These are phyloP conservation scores for Boeremia exigua DNA, from an alignment of 2,329 filamentous ascomycete genomes.

Conservation along the genomic window DNA sequence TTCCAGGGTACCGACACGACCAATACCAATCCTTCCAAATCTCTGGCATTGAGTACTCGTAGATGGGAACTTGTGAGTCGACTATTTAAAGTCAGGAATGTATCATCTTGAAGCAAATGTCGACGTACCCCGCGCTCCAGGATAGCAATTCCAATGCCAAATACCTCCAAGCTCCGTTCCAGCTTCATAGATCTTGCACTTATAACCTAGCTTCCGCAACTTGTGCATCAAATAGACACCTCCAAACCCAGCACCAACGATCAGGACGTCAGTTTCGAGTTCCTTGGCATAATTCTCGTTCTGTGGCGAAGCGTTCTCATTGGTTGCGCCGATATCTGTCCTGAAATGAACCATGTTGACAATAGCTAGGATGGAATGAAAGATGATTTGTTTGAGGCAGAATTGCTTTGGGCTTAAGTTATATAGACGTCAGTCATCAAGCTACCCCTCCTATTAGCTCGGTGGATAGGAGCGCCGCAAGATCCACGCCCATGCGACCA, in stretches of 20 bases:
- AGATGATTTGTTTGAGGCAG: background rate
- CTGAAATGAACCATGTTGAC: conserved; percentile 39
- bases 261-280: conserved; percentile 47
- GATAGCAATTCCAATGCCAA: conserved; percentile 56
- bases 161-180: conserved; percentile 52
- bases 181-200: conserved; percentile 50
- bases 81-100: conserved; percentile 29
- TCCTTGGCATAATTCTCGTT: conserved; percentile 46
- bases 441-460: conserved; percentile 22
- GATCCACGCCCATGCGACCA: conserved; percentile 17
- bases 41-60: conserved; percentile 56
- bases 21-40: conserved; percentile 64
- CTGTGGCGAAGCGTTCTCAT: conserved; percentile 21
- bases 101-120: background rate
- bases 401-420: conserved; percentile 1
- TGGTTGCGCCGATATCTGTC: conserved; percentile 41
- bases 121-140: conserved; percentile 46
- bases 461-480: conserved; percentile 10
- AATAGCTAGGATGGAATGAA: background rate
- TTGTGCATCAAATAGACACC: conserved; percentile 53
- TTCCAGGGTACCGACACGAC: conserved; percentile 59
- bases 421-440: conserved; percentile 26
- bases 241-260: conserved; percentile 51
- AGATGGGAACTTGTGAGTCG: conserved; percentile 55
- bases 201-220: conserved; percentile 49